phyloP scores from a whole-genome alignment of 805 yeast genomes.

The Metschnikowia sp. region DNA sequence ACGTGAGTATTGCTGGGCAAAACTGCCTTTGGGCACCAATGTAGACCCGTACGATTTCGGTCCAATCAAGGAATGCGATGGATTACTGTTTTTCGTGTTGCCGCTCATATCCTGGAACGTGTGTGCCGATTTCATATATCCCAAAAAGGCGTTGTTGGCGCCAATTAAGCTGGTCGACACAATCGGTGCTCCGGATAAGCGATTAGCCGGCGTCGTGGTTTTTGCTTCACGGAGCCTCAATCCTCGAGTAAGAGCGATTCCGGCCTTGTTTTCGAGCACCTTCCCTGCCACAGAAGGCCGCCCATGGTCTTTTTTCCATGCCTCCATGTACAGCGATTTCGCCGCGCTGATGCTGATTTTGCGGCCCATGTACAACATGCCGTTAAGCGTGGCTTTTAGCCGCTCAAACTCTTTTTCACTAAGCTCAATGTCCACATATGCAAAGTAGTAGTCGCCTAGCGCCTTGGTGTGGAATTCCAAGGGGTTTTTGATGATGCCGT shows the following conservation, averaged over 20 bases:
- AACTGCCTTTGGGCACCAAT: conserved; percentile 23
- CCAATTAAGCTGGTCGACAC: conserved; percentile 14
- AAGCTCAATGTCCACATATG: conserved; percentile 59
- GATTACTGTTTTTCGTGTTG: conserved; percentile 33
- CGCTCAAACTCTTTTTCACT: conserved; percentile 43
- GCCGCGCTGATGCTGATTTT: conserved; percentile 62
- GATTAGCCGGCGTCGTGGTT: conserved; percentile 21
- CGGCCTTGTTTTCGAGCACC: conserved; percentile 28
- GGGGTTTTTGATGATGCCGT: conserved; percentile 51
- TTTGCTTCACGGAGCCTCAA: conserved; percentile 45
- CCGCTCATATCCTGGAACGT: conserved; percentile 30
- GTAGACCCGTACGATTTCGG: conserved; percentile 36
- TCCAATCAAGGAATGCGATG: conserved; percentile 30
- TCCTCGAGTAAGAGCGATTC: conserved; percentile 30
- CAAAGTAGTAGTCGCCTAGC: conserved; percentile 54
- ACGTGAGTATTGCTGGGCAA: conserved; percentile 25
- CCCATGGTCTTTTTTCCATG: conserved; percentile 45
- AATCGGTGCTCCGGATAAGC: conserved; percentile 18
- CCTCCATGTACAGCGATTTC: conserved; percentile 41
- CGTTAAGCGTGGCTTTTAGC: conserved; percentile 59
- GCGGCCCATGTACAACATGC: conserved; percentile 73
- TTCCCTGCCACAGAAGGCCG: conserved; percentile 29
- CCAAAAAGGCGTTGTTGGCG: conserved; percentile 19
- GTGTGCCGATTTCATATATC: conserved; percentile 35
- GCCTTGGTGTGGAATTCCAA: conserved; percentile 57